Evolutionary conservation across 129 eudicot species (phyloP).

Genomic region (Kitagawia praeruptora): DNA sequence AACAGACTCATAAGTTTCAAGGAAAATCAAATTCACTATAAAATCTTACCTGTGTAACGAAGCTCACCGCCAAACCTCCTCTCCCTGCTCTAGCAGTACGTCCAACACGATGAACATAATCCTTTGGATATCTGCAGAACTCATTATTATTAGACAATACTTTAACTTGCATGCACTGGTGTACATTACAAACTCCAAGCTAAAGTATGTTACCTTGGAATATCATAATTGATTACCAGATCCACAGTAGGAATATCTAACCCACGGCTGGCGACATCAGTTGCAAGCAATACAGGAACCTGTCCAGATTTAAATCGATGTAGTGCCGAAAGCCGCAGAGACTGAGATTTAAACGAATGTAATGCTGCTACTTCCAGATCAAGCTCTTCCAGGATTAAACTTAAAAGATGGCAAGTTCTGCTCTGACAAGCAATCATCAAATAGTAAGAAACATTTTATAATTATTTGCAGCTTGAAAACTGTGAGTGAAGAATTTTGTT

Average conservation of each 20-base stretch:
- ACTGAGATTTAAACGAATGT: constrained; percentile 77
- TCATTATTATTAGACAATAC: background rate
- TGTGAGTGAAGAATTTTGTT: background rate
- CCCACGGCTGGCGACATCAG: constrained; percentile 92
- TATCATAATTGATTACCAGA: constrained; percentile 81
- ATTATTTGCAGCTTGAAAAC: too few relatives aligned
- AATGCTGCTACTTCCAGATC: constrained; percentile 64
- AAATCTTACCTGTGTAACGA: constrained; percentile 54
- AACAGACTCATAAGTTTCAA: too few relatives aligned
- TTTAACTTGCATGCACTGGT: background rate
- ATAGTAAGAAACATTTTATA: background rate
- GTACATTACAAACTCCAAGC: background rate
- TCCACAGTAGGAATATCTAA: constrained; percentile 92
- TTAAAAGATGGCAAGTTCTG: constrained; percentile 71
- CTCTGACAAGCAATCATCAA: constrained; percentile 8
- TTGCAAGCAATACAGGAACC: constrained; percentile 62
- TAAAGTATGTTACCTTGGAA: constrained; percentile 55
- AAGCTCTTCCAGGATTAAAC: constrained; percentile 68
- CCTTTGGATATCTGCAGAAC: constrained; percentile 50
- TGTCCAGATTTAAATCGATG: constrained; percentile 83
- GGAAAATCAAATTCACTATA: background rate
- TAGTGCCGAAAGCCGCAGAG: constrained; percentile 71
- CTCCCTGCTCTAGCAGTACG: constrained; percentile 99
- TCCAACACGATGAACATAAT: constrained; percentile 96
- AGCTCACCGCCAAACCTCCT: constrained; percentile 78